Conservation (phyloP, 2,329 filamentous ascomycete genomes). For the Capronia coronata region DNA sequence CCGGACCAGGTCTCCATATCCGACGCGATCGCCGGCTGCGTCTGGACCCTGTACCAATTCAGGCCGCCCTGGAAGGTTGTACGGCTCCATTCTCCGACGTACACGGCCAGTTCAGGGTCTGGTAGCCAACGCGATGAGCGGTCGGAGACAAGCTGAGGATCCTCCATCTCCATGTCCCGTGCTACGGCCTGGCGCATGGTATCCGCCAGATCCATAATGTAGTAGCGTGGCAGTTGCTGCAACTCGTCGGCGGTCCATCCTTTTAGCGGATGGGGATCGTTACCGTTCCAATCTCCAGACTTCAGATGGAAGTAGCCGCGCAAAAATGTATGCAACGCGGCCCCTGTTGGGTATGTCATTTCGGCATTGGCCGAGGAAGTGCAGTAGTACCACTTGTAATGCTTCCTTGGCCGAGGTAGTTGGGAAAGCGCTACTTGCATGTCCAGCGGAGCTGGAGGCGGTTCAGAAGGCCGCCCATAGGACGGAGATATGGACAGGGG, state of each 20-base stretch:
- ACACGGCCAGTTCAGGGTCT: slow-evolving; percentile 53
- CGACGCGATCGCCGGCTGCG: slow-evolving; percentile 42
- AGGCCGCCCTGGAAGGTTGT: slow-evolving; percentile 60
- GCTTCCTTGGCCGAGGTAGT: slow-evolving; percentile 54
- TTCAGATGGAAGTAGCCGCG: slow-evolving; percentile 65
- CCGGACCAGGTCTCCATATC: slow-evolving; percentile 57
- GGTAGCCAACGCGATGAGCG: slow-evolving; percentile 47
- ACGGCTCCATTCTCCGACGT: slow-evolving; percentile 54
- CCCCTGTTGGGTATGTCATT: slow-evolving; percentile 37
- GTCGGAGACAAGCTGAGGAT: slow-evolving; percentile 30
- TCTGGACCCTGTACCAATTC: slow-evolving; percentile 61
- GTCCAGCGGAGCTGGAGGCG: slow-evolving; percentile 20
- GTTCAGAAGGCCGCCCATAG: slow-evolving; percentile 11
- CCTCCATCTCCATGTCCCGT: slow-evolving; percentile 49
- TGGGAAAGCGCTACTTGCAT: slow-evolving; percentile 29
- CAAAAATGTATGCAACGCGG: slow-evolving; percentile 53
- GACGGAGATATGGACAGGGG: slow-evolving; percentile 42
- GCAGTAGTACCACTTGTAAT: slow-evolving; percentile 59
- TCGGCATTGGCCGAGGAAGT: slow-evolving; percentile 34
- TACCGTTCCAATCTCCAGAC: slow-evolving; percentile 54
- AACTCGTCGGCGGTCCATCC: slow-evolving; percentile 54
- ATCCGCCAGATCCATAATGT: slow-evolving; percentile 55
- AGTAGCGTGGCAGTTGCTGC: slow-evolving; percentile 59
- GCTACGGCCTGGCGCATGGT: slow-evolving; percentile 56
- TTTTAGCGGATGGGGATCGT: slow-evolving; percentile 48